A percentile compares a stretch with the other conserved stretches of the same genome.
phyloP scores from a whole-genome alignment of 139 green algal genomes.

The Penium margaritaceum region DNA sequence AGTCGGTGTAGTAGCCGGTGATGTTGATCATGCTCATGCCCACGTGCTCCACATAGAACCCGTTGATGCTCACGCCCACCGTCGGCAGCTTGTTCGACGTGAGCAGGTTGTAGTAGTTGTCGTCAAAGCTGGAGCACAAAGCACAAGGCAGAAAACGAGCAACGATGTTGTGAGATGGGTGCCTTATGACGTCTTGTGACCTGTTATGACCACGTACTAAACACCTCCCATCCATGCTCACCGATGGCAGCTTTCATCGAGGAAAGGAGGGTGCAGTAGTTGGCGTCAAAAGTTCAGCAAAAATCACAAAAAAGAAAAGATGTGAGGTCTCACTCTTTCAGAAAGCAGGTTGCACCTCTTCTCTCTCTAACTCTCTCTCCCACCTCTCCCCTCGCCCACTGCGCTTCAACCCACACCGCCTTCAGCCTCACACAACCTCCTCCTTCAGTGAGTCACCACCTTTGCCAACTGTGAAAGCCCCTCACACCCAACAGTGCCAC shows the following conservation, averaged over 20 bases:
- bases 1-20: conserved; percentile 23
- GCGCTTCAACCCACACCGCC: too few relatives aligned
- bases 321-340: not conserved
- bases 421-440: too few relatives aligned
- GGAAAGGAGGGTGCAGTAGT: too few relatives aligned
- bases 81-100: not conserved
- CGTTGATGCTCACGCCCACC: conserved; percentile 23
- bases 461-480: not conserved
- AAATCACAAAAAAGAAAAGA: not conserved
- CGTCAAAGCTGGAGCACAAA: not conserved
- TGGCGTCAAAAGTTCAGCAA: not conserved
- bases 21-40: not conserved
- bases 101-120: conserved; percentile 6
- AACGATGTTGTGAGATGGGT: too few relatives aligned
- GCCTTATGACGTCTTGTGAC: too few relatives aligned
- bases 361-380: too few relatives aligned
- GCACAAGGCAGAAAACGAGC: not conserved
- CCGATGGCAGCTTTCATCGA: too few relatives aligned
- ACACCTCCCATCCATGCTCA: too few relatives aligned
- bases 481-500: not conserved
- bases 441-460: too few relatives aligned
- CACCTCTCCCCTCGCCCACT: too few relatives aligned
- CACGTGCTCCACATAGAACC: conserved; percentile 16
- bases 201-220: too few relatives aligned
- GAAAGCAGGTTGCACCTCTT: too few relatives aligned